phyloP scores from a whole-genome alignment of 164 flowering plant genomes.

The Litsea cubeba region DNA sequence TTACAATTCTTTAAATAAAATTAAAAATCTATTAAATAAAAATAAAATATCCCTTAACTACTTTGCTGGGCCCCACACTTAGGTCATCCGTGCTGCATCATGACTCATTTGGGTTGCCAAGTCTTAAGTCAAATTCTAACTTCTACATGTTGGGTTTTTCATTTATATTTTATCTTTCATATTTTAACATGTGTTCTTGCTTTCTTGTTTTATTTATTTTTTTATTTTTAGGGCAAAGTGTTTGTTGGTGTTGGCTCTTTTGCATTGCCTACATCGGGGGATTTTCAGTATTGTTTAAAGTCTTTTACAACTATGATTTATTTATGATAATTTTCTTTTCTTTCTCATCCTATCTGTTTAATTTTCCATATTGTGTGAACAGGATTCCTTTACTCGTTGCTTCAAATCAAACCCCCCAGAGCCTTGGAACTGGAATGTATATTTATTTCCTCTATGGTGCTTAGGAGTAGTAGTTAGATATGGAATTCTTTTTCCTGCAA shows the following conservation, averaged over 20 bases:
- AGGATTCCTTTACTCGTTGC: slow-evolving; percentile 97
- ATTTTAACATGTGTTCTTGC: neutral
- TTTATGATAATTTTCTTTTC: neutral
- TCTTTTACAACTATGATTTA: neutral
- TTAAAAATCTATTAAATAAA: too few relatives aligned
- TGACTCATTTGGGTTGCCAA: too few relatives aligned
- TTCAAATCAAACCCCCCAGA: slow-evolving; percentile 99
- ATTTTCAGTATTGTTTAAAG: too few relatives aligned
- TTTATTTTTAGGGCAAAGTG: too few relatives aligned
- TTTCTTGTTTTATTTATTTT: neutral
- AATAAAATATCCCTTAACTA: too few relatives aligned
- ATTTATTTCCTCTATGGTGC: slow-evolving; percentile 95
- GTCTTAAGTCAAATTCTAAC: too few relatives aligned
- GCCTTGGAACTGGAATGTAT: slow-evolving; percentile 96
- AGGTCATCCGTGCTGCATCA: too few relatives aligned
- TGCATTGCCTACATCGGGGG: neutral
- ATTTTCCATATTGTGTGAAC: slow-evolving; percentile 14
- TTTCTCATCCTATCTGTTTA: neutral
- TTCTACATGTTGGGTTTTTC: too few relatives aligned
- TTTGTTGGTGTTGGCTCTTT: neutral
- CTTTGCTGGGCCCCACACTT: too few relatives aligned
- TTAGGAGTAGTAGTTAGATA: slow-evolving; percentile 76
- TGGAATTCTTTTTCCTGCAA: slow-evolving; percentile 63
- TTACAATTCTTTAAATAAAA: too few relatives aligned
- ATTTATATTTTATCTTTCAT: too few relatives aligned